Percentiles rank a stretch among this genome's conserved stretches.
Evolutionary conservation across 495 filamentous ascomycete genomes (phyloP).

Genomic region (Copromyces sp.): DNA sequence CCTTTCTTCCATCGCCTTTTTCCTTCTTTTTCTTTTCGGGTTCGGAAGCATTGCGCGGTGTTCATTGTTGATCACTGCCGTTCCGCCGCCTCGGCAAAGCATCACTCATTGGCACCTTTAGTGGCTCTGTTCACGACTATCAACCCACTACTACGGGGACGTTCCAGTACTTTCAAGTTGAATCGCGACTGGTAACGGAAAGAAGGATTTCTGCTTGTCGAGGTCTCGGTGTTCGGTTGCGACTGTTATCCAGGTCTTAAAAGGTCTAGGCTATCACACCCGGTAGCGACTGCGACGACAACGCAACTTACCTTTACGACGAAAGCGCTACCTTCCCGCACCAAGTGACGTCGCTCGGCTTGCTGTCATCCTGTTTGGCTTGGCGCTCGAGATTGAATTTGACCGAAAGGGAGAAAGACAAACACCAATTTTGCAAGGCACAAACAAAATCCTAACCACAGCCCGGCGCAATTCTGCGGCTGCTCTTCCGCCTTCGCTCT

Average conservation of each 20-base stretch:
- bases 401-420: not conserved
- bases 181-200: not conserved
- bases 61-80: not conserved
- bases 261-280: not conserved
- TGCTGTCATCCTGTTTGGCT: not conserved
- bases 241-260: not conserved
- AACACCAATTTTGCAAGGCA: not conserved
- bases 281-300: not conserved
- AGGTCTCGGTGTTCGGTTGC: not conserved
- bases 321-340: not conserved
- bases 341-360: not conserved
- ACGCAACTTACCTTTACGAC: not conserved
- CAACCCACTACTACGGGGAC: not conserved
- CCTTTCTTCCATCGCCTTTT: not conserved
- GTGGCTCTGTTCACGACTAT: not conserved
- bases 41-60: not conserved
- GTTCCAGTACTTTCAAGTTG: not conserved
- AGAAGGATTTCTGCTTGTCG: not conserved
- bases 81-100: not conserved
- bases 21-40: not conserved
- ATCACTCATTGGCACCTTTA: not conserved
- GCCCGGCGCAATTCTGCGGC: not conserved
- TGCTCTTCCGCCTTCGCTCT: not conserved
- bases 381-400: not conserved
- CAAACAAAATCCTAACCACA: not conserved